Percentiles rank a stretch among this genome's conserved stretches.
Conservation (phyloP, 2,329 filamentous ascomycete genomes). For the Ceratocystis ficicola region DNA sequence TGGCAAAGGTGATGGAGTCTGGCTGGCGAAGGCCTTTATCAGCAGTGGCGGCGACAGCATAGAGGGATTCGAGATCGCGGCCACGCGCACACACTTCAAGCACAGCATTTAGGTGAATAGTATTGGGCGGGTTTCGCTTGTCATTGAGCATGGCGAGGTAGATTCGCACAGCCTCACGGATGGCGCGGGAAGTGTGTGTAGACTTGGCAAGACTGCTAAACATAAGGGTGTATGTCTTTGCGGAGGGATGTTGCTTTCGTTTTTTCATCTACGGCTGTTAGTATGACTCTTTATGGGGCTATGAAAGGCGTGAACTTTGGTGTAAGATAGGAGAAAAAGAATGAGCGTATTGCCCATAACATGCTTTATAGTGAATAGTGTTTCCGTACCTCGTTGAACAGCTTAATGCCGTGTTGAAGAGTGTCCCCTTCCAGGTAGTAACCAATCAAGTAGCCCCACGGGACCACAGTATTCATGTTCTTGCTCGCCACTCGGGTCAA, state of each 20-base stretch:
- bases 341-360: neutral
- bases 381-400: constrained; percentile 69
- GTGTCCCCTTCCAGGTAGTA: constrained; percentile 51
- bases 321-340: neutral
- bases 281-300: constrained; percentile 23
- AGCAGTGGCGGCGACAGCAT: constrained; percentile 60
- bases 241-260: constrained; percentile 65
- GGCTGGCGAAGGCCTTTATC: constrained; percentile 53
- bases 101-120: constrained; percentile 80
- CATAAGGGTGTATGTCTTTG: constrained; percentile 72
- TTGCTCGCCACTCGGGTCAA: constrained; percentile 59
- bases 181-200: constrained; percentile 44
- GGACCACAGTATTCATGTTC: constrained; percentile 52
- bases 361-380: neutral
- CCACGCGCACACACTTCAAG: constrained; percentile 67
- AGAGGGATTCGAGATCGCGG: constrained; percentile 66
- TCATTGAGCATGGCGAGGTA: constrained; percentile 62
- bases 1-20: constrained; percentile 63
- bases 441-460: constrained; percentile 79
- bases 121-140: constrained; percentile 55
- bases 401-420: constrained; percentile 55
- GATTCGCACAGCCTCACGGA: constrained; percentile 58
- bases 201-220: constrained; percentile 60
- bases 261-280: constrained; percentile 70
- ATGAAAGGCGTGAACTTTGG: neutral